Evolutionary conservation across 1,284 basidiomycete species (phyloP).

Genomic region (Trichosporon sp.): DNA sequence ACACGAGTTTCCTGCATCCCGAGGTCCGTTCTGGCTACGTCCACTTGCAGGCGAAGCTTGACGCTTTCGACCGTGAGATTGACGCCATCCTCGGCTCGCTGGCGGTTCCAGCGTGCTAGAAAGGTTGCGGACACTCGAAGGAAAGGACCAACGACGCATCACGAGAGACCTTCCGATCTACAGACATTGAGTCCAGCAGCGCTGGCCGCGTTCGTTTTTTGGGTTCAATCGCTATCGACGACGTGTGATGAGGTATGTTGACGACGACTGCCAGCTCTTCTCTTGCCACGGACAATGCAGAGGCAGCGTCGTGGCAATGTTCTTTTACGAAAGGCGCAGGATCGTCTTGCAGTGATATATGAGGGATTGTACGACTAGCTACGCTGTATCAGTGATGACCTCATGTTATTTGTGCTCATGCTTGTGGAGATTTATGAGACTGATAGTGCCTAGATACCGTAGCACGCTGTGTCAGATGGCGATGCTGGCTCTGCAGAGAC

Average conservation of each 20-base stretch:
- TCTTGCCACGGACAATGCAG: neutral
- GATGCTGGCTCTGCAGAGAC: no score
- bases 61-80: conserved; percentile 66
- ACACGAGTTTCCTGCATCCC: conserved; percentile 63
- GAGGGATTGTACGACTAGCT: neutral
- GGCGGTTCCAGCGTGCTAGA: conserved; percentile 10
- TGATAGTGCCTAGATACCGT: neutral
- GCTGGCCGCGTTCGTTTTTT: neutral
- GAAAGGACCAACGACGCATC: neutral
- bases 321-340: neutral
- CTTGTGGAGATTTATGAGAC: neutral
- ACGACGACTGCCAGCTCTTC: neutral
- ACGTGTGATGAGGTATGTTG: neutral
- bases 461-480: no score
- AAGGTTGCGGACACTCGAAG: neutral
- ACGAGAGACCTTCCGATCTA: neutral
- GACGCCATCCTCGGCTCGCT: conserved; percentile 57
- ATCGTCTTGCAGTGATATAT: neutral
- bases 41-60: conserved; percentile 63
- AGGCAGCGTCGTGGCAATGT: neutral
- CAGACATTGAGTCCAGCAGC: neutral
- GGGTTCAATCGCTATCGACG: neutral
- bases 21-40: conserved; percentile 65
- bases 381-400: conserved; percentile 4
- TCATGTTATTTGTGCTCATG: conserved; percentile 2